phyloP scores from a whole-genome alignment of 2,329 filamentous ascomycete species.

The Fusarium stilboides region DNA sequence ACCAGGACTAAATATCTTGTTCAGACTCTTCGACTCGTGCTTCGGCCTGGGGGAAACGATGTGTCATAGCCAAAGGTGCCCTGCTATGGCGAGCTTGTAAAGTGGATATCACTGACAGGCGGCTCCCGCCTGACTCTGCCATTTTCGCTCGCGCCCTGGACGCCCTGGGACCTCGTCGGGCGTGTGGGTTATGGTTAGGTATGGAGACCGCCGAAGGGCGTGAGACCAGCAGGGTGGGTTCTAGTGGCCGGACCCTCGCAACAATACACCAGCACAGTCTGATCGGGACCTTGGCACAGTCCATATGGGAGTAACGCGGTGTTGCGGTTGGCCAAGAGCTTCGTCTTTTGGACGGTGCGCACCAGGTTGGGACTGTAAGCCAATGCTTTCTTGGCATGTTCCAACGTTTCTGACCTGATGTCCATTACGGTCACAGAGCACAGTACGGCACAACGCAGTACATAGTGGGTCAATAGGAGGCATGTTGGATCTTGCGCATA shows the following conservation, averaged over 20 bases:
- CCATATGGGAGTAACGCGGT: constrained; percentile 6
- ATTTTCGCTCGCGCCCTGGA: constrained; percentile 36
- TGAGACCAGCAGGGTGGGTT: constrained; percentile 38
- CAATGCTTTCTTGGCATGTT: constrained; percentile 31
- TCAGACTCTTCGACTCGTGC: constrained; percentile 35
- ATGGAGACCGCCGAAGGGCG: constrained; percentile 40
- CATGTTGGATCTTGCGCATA: constrained; percentile 42
- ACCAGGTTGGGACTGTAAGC: constrained; percentile 16
- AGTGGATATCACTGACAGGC: constrained; percentile 45
- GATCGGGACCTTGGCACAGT: constrained; percentile 20
- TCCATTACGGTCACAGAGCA: constrained; percentile 17
- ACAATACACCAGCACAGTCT: constrained; percentile 34
- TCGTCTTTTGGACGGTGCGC: constrained; percentile 27
- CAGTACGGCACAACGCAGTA: constrained; percentile 23
- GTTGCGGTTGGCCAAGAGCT: constrained; percentile 28
- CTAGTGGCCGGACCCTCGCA: constrained; percentile 15
- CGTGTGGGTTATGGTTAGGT: constrained; percentile 43
- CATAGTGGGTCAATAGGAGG: constrained; percentile 32
- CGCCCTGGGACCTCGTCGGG: constrained; percentile 39
- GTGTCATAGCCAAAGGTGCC: constrained; percentile 50
- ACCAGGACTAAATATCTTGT: constrained; percentile 49
- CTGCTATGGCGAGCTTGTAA: constrained; percentile 51
- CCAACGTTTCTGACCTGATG: constrained; percentile 44
- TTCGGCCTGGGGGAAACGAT: constrained; percentile 46
- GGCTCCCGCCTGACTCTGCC: constrained; percentile 48